phyloP scores from a whole-genome alignment of 2,329 filamentous ascomycete species.

The Aspergillus ibericus region DNA sequence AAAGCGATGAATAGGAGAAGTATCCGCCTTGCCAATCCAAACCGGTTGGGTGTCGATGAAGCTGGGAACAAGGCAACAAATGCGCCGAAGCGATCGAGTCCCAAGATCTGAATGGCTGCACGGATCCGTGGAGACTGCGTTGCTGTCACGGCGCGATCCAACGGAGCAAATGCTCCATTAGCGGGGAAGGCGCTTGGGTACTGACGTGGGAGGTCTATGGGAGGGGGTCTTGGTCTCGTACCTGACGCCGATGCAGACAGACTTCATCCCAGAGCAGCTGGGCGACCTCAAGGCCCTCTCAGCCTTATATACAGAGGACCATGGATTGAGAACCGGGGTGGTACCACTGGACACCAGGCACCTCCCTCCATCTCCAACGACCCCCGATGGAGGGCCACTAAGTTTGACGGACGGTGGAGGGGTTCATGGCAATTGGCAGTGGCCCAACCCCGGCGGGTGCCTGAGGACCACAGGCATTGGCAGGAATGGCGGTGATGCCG shows the following conservation, averaged over 20 bases:
- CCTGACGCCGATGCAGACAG: background rate
- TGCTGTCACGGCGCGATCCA: constrained; percentile 12
- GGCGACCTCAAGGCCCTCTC: background rate
- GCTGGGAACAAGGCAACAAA: constrained; percentile 21
- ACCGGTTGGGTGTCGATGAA: constrained; percentile 22
- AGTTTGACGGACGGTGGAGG: background rate
- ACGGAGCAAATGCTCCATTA: constrained; percentile 10
- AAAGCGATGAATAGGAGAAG: constrained; percentile 25
- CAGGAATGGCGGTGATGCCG: constrained; percentile 33
- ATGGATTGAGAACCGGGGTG: no score
- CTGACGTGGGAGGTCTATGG: background rate
- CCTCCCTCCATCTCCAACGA: no score
- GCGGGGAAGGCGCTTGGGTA: constrained; percentile 16
- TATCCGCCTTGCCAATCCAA: constrained; percentile 9
- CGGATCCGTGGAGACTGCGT: constrained; percentile 23
- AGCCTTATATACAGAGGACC: background rate
- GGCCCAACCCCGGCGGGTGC: background rate
- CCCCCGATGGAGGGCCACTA: background rate
- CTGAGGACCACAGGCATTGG: background rate
- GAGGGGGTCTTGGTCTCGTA: background rate
- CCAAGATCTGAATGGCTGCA: constrained; percentile 17
- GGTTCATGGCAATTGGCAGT: background rate
- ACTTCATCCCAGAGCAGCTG: background rate
- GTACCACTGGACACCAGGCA: no score
- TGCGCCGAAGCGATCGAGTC: background rate